Conservation (phyloP, 495 filamentous ascomycete species). For the Penicillium bovifimosum region DNA sequence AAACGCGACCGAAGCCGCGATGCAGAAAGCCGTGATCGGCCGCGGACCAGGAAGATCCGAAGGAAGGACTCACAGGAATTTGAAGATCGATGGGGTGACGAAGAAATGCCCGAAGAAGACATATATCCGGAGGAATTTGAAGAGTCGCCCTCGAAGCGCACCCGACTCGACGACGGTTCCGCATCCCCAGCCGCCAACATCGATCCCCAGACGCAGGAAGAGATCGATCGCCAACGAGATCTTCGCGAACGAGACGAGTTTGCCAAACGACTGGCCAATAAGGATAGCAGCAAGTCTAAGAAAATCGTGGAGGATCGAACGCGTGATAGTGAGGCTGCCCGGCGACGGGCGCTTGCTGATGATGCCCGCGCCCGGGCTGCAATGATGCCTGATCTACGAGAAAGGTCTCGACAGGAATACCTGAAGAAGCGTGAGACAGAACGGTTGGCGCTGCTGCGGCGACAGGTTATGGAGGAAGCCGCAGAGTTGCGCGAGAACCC, state of each 20-base stretch:
- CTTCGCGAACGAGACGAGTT: slow-evolving; percentile 70
- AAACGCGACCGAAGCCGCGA: slow-evolving; percentile 44
- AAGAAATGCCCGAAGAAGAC: slow-evolving; percentile 52
- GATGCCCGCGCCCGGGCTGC: slow-evolving; percentile 55
- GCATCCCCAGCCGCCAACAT: slow-evolving; percentile 45
- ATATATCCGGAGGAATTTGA: slow-evolving; percentile 37
- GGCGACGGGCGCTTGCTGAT: slow-evolving; percentile 58
- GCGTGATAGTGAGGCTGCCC: slow-evolving; percentile 52
- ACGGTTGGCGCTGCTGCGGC: slow-evolving; percentile 73
- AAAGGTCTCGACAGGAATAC: slow-evolving; percentile 86
- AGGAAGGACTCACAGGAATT: slow-evolving; percentile 53
- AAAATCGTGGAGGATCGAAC: slow-evolving; percentile 67
- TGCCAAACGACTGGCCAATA: slow-evolving; percentile 61
- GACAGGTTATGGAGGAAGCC: slow-evolving; percentile 88
- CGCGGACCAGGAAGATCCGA: slow-evolving; percentile 49
- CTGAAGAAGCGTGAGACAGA: slow-evolving; percentile 87
- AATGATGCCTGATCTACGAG: slow-evolving; percentile 68
- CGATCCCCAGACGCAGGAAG: slow-evolving; percentile 54
- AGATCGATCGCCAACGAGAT: slow-evolving; percentile 56
- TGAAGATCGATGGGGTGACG: slow-evolving; percentile 76
- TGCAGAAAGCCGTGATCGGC: slow-evolving; percentile 40
- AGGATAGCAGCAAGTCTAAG: slow-evolving; percentile 66
- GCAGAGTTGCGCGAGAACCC: slow-evolving; percentile 75
- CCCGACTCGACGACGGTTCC: slow-evolving; percentile 50
- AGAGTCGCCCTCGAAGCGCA: slow-evolving; percentile 54